These are phyloP conservation scores for Telopea speciosissima DNA, from an alignment of 177 flowering plant genomes.

Conservation along the genomic window DNA sequence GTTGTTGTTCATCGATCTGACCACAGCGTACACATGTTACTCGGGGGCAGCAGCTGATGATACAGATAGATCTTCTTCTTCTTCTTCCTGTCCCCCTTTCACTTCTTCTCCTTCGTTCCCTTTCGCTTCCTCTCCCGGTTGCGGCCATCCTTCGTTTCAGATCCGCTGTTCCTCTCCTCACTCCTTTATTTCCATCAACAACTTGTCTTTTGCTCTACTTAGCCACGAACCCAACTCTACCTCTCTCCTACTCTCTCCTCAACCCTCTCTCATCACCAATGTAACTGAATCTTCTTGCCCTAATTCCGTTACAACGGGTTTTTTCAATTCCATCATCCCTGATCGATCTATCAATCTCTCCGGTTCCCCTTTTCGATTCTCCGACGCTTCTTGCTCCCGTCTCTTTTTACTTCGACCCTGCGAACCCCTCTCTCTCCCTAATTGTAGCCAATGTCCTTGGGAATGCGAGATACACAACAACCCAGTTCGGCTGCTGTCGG, in stretches of 20 bases:
- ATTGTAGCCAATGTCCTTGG: constrained; percentile 20
- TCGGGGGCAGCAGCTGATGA: constrained; percentile 1
- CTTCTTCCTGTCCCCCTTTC: constrained; percentile 44
- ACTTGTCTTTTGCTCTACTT: constrained; percentile 39
- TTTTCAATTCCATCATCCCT: constrained; percentile 24
- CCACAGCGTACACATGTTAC: not conserved
- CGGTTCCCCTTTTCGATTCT: constrained; percentile 41
- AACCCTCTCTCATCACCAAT: constrained; percentile 21
- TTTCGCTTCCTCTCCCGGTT: constrained; percentile 44
- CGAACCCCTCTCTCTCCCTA: constrained; percentile 28
- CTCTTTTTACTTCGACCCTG: constrained; percentile 41
- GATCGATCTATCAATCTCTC: constrained; percentile 31
- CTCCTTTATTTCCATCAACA: constrained; percentile 43
- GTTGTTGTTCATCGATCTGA: not conserved
- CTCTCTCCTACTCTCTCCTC: constrained; percentile 23
- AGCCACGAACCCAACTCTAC: constrained; percentile 32
- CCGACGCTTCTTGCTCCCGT: constrained; percentile 51
- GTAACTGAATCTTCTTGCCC: not conserved
- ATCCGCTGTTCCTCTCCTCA: constrained; percentile 39
- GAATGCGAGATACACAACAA: not conserved
- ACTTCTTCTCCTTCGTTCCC: constrained; percentile 37
- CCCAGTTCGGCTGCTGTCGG: not conserved
- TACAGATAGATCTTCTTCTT: not conserved
- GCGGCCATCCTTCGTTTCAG: constrained; percentile 65
- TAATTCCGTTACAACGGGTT: not conserved